Base-by-base conservation (phyloP, 306 rosid genomes). In the Hippophae tibetana region DNA sequence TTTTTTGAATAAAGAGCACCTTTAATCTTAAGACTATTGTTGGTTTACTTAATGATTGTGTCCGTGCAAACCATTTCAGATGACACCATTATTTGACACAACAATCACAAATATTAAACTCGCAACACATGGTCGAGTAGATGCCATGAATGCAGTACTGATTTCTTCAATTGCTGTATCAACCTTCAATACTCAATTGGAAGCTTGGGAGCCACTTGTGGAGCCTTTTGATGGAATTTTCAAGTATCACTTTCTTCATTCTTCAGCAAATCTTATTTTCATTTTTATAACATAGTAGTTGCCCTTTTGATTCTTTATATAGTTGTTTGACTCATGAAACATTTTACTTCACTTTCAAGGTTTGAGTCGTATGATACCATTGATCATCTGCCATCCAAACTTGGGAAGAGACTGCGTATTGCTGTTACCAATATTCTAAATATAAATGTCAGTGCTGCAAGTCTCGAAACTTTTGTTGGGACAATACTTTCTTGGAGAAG, bases 161-260 rank as follows among this genome's bases (percentile, higher is more conserved):
- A 82, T 92, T 72, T 86, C 88, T 68, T 86, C 99, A 31, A 88
- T 88, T 75, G 99, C 95, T 73, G 90, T 96, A 42, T 92, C 99
- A 53, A 81, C 96, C 76, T 92, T 92, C 78, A 92, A 92, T 69
- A 78, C 99, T 44, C 89, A 85, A 69, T 78, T 88, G 73, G 96
- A 92, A 82, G 89, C 96, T 13, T 92, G 99, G 99, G 99, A 92
- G 62, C 99, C 99, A 54, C 79, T 92, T 64, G 84, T 92, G 66
- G 99, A 92, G 73, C 95, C 99, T 51, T 92, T 92, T 55, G 99
- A 92, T 76, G 99, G 96, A 73, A 92, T 92, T 78, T 86, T 92
- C 80, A 92, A 88, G 99, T 92, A 88, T 74, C 56, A 53, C 52
- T 38, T 47, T 44, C 61, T 64, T 47, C 59, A 54, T 52, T 49